Evolutionary conservation across 208 protist species (phyloP), one percentile per base, ranked within the genome.

Genomic region (Leishmania braziliensis): DNA sequence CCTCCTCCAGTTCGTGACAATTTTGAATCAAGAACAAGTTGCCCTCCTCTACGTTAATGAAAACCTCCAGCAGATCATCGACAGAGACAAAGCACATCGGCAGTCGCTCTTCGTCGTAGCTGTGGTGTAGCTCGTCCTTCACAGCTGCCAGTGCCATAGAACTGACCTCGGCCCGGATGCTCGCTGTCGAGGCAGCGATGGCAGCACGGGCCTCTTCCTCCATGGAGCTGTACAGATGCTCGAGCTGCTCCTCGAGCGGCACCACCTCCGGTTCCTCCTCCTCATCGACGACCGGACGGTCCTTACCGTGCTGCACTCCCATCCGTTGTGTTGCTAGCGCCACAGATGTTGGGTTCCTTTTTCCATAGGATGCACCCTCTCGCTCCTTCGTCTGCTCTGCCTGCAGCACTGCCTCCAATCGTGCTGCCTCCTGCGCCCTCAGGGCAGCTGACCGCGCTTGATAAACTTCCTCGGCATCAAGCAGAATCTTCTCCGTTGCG

Each of bases 1-100:
- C 94, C 87, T 98, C 96, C 89, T 99, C 96, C 56, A 98, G 85
- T 87, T 97, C 94, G 82, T 99, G 98, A 62, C 90, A 98, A 87
- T 98, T 99, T 83, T 99, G 97, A 79, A 99, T 99, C 39, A 99
- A 89, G 75, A 99, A 99, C 60, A 99, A 88, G 71, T 99, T 99
- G 33, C 95, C 93, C 78, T 99, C 98, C 86, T 99, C 97, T 2
- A 99, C 94, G 77, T 95, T 96, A 66, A 97, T 95, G 88, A 99
- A 99, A 63, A 98, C 96, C 75, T 98, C 92, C 29, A 99, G 92
- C 43, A 99, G 88, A 81, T 99, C 95, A 65, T 97, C 89, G 16
- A 98, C 97, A 23, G 94, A 89, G 36, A 65, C 85, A 74, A 99
- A 99, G 88, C 96, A 99, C 91, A 98, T 96, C 18, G 95, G 96